Base-by-base conservation (phyloP, 148 eudicot genomes). In the Cornus kousa region DNA sequence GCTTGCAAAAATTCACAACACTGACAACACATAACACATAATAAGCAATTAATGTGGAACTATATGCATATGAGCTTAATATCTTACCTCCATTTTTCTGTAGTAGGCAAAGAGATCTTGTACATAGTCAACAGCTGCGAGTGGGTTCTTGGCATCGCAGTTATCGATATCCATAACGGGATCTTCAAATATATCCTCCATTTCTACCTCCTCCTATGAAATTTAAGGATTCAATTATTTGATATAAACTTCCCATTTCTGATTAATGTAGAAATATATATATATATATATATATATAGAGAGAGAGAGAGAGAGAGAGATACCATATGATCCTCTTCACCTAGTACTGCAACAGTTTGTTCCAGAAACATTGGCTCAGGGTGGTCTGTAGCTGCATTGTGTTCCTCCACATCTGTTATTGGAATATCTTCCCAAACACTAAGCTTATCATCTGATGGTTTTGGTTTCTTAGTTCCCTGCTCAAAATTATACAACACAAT, bases 151-250 rank as follows among this genome's bases (percentile, higher is more conserved):
- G 17, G 82, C 85, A 75, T 95, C 97, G 50, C 82, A 68, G 70
- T 86, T 85, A 65, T 95, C 98, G 20, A 94, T 92, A 67, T 92
- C 95, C 83, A 85, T 5, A 9, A 92, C 70, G 28, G 83, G 79
- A 35, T 91, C 98, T 73, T 92, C 95, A 62, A 85, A 87, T 24
- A 88, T 87, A 76, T 94, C 98, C 74, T 94, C 98, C 96, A 94
- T 91, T 79, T 91, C 98, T 39, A 91, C 88, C 73, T 94, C 93
- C 76, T 86, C 83, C 90, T 86, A 67, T 60, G 32, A 67, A 19
- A 4, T 80, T 82, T 24, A 55, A 76, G 17, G 20, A 64, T 64
- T 17, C 60, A 73, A 53, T 20, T 12, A 22, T 9, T 32, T 0
- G 59, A 13, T 53, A 3, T 48, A 53, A 53, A 53, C 59, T 53